Conservation (phyloP, 139 green algal genomes). For the Chlamydomonas asymmetrica region DNA sequence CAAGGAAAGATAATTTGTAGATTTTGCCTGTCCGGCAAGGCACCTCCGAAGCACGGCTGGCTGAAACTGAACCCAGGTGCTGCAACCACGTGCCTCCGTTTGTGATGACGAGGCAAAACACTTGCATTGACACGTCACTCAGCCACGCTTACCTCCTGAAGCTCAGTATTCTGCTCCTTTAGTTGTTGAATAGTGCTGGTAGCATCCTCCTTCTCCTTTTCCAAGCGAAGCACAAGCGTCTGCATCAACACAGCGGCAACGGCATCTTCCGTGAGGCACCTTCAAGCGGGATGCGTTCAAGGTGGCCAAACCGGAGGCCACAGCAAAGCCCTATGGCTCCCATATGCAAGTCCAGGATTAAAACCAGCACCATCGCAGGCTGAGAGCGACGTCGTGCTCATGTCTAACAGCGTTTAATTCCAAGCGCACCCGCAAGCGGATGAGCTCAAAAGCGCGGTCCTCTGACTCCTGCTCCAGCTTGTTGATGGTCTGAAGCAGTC, state of each 20-base stretch:
- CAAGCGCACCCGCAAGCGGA: conserved; percentile 38
- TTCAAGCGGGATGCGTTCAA: neutral
- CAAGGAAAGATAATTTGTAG: too few species aligned
- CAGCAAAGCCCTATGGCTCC: neutral
- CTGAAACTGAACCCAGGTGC: too few species aligned
- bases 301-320: neutral
- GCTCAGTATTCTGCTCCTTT: conserved; percentile 27
- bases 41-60: too few species aligned
- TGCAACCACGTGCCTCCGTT: too few species aligned
- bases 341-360: neutral
- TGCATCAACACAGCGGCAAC: neutral
- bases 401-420: too few species aligned
- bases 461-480: conserved; percentile 46
- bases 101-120: too few species aligned
- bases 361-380: neutral
- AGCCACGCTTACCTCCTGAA: conserved; percentile 38
- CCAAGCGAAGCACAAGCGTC: conserved; percentile 42
- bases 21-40: too few species aligned
- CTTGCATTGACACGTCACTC: too few species aligned
- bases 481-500: conserved; percentile 39
- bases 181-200: conserved; percentile 15
- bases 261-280: neutral
- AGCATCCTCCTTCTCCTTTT: conserved; percentile 49
- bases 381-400: neutral
- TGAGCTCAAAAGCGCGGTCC: conserved; percentile 43